Conservation (phyloP, 2,329 filamentous ascomycete species). For the Aspergillus sp. region DNA sequence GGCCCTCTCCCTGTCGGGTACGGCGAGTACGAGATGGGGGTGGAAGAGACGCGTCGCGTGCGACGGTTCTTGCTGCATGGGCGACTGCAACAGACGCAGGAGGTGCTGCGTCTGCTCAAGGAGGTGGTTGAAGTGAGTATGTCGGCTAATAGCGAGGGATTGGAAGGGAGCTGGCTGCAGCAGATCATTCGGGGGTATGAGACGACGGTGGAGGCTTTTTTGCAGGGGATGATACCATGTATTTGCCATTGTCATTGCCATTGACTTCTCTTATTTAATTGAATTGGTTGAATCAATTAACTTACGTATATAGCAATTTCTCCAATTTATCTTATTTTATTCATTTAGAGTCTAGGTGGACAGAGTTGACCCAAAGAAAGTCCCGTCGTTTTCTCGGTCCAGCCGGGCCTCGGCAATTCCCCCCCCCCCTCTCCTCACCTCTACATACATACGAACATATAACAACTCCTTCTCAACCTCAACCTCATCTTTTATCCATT, state of each 20-base stretch:
- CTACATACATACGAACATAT: neutral
- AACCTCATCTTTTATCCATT: neutral
- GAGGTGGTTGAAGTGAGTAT: conserved; percentile 14
- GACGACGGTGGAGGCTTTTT: conserved; percentile 28
- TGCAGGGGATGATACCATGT: conserved; percentile 28
- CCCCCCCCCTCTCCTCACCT: neutral
- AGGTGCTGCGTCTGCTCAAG: conserved; percentile 25
- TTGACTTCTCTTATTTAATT: neutral
- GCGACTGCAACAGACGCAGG: conserved; percentile 28
- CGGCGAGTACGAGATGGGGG: conserved; percentile 32
- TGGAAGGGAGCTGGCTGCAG: conserved; percentile 23
- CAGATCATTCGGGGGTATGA: conserved; percentile 31
- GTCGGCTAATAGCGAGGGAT: conserved; percentile 3
- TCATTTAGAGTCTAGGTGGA: no score
- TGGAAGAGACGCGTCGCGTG: conserved; percentile 29
- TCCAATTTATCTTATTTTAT: no score
- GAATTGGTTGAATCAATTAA: no score
- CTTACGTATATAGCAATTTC: conserved; percentile 5
- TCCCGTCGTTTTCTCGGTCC: neutral
- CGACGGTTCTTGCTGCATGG: conserved; percentile 28
- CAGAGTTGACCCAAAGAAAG: no score
- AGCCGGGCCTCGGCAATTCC: conserved; percentile 12
- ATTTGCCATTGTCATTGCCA: conserved; percentile 20
- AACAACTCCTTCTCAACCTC: neutral
- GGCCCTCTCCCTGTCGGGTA: conserved; percentile 20